Evolutionary conservation across 495 filamentous ascomycete species (phyloP).

Genomic region (Collariella sp.): DNA sequence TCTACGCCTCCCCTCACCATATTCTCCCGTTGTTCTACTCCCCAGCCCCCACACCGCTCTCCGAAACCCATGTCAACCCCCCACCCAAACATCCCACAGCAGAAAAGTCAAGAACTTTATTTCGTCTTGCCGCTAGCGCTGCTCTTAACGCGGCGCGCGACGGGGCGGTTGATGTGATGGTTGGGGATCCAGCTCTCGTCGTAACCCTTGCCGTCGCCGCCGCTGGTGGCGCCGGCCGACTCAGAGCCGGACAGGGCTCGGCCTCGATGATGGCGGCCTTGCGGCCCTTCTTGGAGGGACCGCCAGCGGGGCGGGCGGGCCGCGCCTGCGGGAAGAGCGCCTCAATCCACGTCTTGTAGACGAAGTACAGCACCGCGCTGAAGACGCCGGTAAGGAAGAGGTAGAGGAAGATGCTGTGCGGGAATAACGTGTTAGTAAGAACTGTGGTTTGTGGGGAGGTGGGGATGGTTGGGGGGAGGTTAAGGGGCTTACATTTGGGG

Average conservation of each 20-base stretch:
- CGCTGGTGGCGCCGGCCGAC: slow-evolving; percentile 60
- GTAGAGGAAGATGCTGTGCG: slow-evolving; percentile 84
- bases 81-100: not conserved
- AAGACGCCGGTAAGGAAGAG: slow-evolving; percentile 76
- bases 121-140: slow-evolving; percentile 52
- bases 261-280: slow-evolving; percentile 22
- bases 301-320: slow-evolving; percentile 49
- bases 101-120: too few relatives aligned
- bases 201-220: slow-evolving; percentile 55
- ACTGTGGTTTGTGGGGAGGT: not conserved
- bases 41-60: not conserved
- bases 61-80: not conserved
- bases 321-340: slow-evolving; percentile 92
- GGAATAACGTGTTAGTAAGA: slow-evolving; percentile 14
- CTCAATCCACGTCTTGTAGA: slow-evolving; percentile 95
- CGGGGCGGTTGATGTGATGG: slow-evolving; percentile 80
- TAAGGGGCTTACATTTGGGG: slow-evolving; percentile 76
- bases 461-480: not conserved
- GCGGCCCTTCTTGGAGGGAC: slow-evolving; percentile 51
- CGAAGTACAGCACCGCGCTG: slow-evolving; percentile 77
- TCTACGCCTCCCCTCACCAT: not conserved
- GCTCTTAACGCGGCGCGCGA: slow-evolving; percentile 71
- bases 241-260: slow-evolving; percentile 61
- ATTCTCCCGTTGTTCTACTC: not conserved
- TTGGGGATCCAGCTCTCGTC: slow-evolving; percentile 96